Base-by-base conservation (phyloP, 352 stramenopile genomes). In the Phytophthora lateralis region DNA sequence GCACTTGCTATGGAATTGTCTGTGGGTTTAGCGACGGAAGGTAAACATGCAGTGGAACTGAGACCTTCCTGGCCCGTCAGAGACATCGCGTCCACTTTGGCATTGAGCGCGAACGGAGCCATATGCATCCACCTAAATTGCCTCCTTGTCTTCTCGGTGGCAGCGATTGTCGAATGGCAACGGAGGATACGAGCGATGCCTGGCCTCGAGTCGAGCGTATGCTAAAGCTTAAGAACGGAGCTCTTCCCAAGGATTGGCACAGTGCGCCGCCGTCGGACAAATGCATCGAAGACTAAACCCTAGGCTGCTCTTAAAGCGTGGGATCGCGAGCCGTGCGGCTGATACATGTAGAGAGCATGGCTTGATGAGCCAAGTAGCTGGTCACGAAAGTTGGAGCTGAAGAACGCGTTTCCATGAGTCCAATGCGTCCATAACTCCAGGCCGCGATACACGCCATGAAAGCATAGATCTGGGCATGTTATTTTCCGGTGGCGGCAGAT, bases 11-110 rank as follows among this genome's bases (percentile, higher is more conserved):
- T 42, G 18, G 47, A 38, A 20, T 20, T 43, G 17, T 55, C 29
- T n/a, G 47, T 21, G 32, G n/a, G 5, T 29, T 20, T 26, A 55
- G 17, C 18, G 21, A 9, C 27, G 6, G 43, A 20, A 48, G 37
- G 10, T n/a, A 35, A n/a, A n/a, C 27, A 58, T 41, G 34, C 45
- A 39, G 14, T 30, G 24, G 43, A 48, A 15, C 30, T 30, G 46
- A 63, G 47, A 54, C 61, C 34, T 20, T 46, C 53, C 24, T 26
- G 37, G 20, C 45, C 60, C 0, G 26, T 21, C 3, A 70, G 46
- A 27, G 55, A 55, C 42, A 70, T 11, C 12, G 62, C 55, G 41
- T 66, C 55, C 55, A 70, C 62, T 38, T 70, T 60, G 55, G 35
- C 20, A 49, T 26, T 70, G 20, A 70, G 49, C 15, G 55, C 41